Base-by-base conservation (phyloP, 192 early-diverging fungal genomes). In the Coemansia sp. region DNA sequence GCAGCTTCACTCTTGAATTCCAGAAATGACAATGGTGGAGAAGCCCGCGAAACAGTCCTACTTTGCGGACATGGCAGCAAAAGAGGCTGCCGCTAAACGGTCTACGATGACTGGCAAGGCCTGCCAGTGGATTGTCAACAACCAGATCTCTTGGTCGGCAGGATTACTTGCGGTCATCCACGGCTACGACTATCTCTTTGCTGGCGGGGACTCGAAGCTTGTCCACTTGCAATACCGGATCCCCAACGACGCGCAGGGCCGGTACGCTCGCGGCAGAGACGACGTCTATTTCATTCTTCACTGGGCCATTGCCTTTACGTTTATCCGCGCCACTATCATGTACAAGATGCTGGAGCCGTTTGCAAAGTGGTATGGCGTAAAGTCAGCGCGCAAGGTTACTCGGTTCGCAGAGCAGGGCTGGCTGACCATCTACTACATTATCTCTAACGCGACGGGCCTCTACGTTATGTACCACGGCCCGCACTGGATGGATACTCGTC, bases 391-490 rank as follows among this genome's bases (percentile, higher is more conserved):
- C 68, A 81, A 84, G 40, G 30, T 75, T 35, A 72, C 64, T 30
- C 87, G 90, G 55, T 86, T 93, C 43, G 85, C 87, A 53, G 91
- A 93, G 68, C 90, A 93, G 56, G 87, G 89, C 9, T 93, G 89
- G 80, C 82, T 84, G 34, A 77, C 86, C 10, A 63, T 89, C 5
- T 91, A 88, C 79, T 91, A 89, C 69, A 61, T 79, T 15, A 35
- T 86, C 12, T 91, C 89, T 16, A 86, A 86, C 79, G 58, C 85
- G 16, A 66, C 81, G 16, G 91, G 91, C 40, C 77, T 91, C 84
- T 82, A 85, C 61, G 78, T 91, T 56, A 89, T 91, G 88, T 86
- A 85, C 62, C 64, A 87, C 50, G 75, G 78, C 27, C 88, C 89
- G 38, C 74, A 91, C 72, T 93, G 91, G 90, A 79, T 91, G 74